Conservation (phyloP, 2,329 filamentous ascomycete species). For the Talaromyces marneffei region DNA sequence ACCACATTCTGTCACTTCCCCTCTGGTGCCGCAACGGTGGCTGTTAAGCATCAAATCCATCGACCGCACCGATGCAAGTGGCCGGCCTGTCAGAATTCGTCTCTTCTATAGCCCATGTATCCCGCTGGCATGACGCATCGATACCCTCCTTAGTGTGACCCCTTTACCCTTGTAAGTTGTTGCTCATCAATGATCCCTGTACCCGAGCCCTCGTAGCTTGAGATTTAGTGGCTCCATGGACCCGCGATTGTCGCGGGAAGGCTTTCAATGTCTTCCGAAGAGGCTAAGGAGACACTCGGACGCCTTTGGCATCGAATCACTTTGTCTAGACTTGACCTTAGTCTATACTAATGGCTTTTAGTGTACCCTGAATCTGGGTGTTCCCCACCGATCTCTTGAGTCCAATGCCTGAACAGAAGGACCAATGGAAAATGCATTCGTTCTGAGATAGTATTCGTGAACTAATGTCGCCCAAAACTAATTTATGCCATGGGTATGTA, state of each 20-base stretch:
- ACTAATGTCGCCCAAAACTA: background rate
- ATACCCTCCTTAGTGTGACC: background rate
- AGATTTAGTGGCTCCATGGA: background rate
- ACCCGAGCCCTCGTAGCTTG: background rate
- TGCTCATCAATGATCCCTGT: background rate
- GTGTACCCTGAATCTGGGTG: conserved; percentile 5
- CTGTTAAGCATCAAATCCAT: background rate
- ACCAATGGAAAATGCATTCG: background rate
- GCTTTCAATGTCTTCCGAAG: background rate
- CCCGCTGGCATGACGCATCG: background rate
- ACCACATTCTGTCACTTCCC: background rate
- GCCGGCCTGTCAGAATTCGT: background rate
- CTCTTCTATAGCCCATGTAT: background rate
- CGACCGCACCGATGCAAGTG: background rate
- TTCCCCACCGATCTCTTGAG: conserved; percentile 3
- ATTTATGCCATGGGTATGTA: background rate
- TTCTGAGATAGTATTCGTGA: background rate
- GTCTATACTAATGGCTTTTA: background rate
- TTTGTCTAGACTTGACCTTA: background rate
- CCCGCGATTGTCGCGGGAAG: background rate
- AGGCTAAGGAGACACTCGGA: background rate
- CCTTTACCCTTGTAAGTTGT: background rate
- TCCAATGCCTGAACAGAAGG: background rate
- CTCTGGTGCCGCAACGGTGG: background rate
- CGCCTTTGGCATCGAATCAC: conserved; percentile 1